Conservation (phyloP, 2,329 filamentous ascomycete species). For the Cryphonectria parasitica region DNA sequence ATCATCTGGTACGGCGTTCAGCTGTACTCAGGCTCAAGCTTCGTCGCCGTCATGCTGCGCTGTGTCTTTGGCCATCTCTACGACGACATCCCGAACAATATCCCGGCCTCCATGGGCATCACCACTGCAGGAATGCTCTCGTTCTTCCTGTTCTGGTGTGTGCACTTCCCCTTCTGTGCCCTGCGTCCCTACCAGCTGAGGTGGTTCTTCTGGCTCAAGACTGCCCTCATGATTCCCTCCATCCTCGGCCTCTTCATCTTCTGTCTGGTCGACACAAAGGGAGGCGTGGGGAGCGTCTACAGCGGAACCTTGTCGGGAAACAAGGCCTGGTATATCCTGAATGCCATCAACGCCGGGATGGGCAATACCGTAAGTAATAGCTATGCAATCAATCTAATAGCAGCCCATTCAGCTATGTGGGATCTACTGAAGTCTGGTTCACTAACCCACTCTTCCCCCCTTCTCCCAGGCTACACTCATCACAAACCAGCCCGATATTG, state of each 20-base stretch:
- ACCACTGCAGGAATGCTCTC: constrained; percentile 43
- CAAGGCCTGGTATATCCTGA: constrained; percentile 33
- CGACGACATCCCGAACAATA: constrained; percentile 43
- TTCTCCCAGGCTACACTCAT: constrained; percentile 40
- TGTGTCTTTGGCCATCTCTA: constrained; percentile 40
- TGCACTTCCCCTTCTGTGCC: constrained; percentile 46
- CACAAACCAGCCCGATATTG: constrained; percentile 50
- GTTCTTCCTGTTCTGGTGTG: constrained; percentile 44
- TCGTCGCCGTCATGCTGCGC: constrained; percentile 33
- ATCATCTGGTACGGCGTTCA: constrained; percentile 45
- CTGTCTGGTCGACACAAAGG: constrained; percentile 45
- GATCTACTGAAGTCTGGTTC: no score
- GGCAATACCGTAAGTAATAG: constrained; percentile 30
- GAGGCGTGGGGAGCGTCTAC: constrained; percentile 37
- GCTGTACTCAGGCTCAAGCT: constrained; percentile 31
- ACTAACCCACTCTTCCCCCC: neutral
- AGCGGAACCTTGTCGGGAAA: constrained; percentile 15
- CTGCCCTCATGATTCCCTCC: constrained; percentile 42
- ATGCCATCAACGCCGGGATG: constrained; percentile 45
- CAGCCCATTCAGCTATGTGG: no score
- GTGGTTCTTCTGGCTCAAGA: constrained; percentile 51
- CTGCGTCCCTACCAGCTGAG: constrained; percentile 49
- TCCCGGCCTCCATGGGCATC: constrained; percentile 43
- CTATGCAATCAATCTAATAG: no score
- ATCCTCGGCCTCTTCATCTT: constrained; percentile 40